Evolutionary conservation across 2,329 filamentous ascomycete species (phyloP), one percentile per base, ranked within the genome.

Genomic region (Penicillium sp.): DNA sequence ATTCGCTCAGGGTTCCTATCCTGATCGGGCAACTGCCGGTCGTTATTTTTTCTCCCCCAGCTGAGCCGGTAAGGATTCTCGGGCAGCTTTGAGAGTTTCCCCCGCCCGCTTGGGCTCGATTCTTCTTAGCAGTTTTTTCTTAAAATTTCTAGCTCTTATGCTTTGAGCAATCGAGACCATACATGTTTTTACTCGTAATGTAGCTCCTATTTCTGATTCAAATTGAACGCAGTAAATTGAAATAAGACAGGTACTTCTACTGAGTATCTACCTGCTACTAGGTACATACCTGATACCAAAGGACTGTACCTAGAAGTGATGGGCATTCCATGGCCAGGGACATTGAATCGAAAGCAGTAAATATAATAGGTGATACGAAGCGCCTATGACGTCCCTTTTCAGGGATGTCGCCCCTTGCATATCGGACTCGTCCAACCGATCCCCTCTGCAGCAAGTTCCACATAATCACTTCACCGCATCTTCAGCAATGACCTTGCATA

Each of bases 101-200:
- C 33, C 22, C 46, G 35, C 44, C 53, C 51, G 23, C 55, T 56
- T 47, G 55, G 55, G 51, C 56, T 51, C 51, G 54, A 54, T 58
- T 46, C 33, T 48, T 58, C 29, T 48, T 58, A 60, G 58, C 55
- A 47, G 56, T 57, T 41, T 52, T 53, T 54, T 35, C 35, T 31
- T 57, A 49, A 51, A 54, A 51, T 44, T 44, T 56, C 49, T 59
- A 58, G 57, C 33, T 51, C 37, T 50, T 50, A 46, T 60, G 46
- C 45, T 54, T 54, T 53, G 51, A 56, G 49, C 44, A 57, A 56
- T 60, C 49, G 41, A 57, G 44, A 51, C 54, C 42, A 54, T 47
- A 46, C 35, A 41, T 29, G 44, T 48, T 45, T 42, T 46, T 42
- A n/a, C 12, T 41, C 31, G 1, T 18, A 23, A 2, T 14, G 31